These are phyloP conservation scores for Penicillium canariense DNA, from an alignment of 495 filamentous ascomycete genomes.

Conservation along the genomic window DNA sequence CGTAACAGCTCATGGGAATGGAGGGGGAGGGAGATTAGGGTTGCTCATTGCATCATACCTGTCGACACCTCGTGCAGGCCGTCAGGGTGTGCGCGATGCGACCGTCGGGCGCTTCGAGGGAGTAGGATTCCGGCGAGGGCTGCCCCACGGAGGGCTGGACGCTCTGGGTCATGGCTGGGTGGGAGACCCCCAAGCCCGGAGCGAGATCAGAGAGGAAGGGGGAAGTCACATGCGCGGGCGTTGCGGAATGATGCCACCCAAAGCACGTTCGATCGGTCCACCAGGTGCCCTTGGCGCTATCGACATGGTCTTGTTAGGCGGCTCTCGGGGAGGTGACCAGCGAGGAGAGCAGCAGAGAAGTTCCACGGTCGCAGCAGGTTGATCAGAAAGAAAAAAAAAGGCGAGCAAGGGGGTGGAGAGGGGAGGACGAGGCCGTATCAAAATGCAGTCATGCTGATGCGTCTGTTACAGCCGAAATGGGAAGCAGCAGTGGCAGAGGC, in stretches of 20 bases:
- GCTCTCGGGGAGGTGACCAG: background rate
- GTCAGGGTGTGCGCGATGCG: slow-evolving; percentile 79
- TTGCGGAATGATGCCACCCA: slow-evolving; percentile 9
- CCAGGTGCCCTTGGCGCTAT: slow-evolving; percentile 12
- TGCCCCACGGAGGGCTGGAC: slow-evolving; percentile 15
- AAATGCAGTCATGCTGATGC: slow-evolving; percentile 4
- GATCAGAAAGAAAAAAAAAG: background rate
- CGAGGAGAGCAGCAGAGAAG: background rate
- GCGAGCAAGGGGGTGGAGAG: background rate
- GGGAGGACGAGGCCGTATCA: slow-evolving; percentile 8
- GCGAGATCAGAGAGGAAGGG: background rate
- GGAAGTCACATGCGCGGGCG: slow-evolving; percentile 20
- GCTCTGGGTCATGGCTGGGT: slow-evolving; percentile 23
- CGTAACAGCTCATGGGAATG: too few species aligned
- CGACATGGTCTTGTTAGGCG: slow-evolving; percentile 23
- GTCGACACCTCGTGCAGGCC: slow-evolving; percentile 80
- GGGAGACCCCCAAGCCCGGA: slow-evolving; percentile 3
- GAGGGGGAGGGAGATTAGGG: background rate
- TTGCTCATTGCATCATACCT: slow-evolving; percentile 53
- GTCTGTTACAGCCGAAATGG: background rate
- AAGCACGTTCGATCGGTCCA: slow-evolving; percentile 13
- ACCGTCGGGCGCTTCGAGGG: slow-evolving; percentile 37
- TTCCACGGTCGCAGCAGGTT: too few species aligned
- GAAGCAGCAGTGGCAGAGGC: background rate
- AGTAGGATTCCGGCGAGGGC: slow-evolving; percentile 25